A percentile compares a stretch with the other conserved stretches of the same genome.
Conservation (phyloP, 176 grass and related monocot genomes). For the Cymbopogon citratus region DNA sequence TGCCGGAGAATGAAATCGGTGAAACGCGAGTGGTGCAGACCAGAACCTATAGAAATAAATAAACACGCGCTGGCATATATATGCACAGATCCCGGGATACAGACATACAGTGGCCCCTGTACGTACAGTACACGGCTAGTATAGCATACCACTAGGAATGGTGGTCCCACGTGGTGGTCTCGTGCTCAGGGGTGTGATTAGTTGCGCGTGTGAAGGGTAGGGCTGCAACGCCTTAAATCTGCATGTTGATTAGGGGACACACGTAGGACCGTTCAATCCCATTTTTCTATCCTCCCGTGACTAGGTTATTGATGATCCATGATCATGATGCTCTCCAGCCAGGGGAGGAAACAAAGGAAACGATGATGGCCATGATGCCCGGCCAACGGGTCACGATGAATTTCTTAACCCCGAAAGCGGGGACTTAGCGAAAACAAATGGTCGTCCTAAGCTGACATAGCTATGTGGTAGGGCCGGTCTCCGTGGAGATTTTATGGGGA, state of each 20-base stretch:
- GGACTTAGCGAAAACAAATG: neutral
- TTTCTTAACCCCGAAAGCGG: neutral
- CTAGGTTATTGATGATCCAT: constrained; percentile 2
- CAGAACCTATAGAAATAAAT: neutral
- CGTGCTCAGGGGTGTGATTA: neutral
- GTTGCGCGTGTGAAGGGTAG: constrained; percentile 26
- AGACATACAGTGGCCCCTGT: neutral
- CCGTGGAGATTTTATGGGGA: too few relatives aligned
- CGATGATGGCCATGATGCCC: neutral
- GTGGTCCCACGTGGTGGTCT: constrained; percentile 9
- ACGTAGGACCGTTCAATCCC: neutral
- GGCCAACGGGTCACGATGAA: neutral
- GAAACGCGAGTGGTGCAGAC: neutral
- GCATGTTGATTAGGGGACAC: constrained; percentile 12
- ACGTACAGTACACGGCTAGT: too few relatives aligned
- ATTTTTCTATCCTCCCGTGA: neutral
- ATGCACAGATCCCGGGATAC: neutral
- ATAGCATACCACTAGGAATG: neutral
- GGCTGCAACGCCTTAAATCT: neutral
- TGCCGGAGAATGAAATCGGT: neutral
- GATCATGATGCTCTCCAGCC: neutral
- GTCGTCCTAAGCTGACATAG: neutral
- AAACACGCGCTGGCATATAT: neutral
- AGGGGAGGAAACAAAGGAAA: neutral
- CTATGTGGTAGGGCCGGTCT: too few relatives aligned